Conservation (phyloP, 495 filamentous ascomycete genomes). For the Penicillium coprophilum region DNA sequence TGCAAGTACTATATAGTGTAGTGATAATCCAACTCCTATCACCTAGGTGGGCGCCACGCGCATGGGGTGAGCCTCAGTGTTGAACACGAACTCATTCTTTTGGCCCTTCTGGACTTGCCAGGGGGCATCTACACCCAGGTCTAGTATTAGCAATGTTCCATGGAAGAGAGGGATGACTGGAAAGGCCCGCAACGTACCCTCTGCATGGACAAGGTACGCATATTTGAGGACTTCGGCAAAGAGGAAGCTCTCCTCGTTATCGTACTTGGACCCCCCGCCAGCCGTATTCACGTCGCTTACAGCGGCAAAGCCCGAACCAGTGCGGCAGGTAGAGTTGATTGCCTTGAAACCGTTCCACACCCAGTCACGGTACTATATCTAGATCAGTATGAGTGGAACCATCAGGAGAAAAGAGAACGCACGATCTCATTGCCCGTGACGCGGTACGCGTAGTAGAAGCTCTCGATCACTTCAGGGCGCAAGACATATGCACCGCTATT, state of each 20-base stretch:
- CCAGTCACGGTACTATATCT: constrained; percentile 70
- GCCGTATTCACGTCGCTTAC: constrained; percentile 64
- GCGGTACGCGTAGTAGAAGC: constrained; percentile 84
- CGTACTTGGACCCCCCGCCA: constrained; percentile 59
- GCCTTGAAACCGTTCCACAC: constrained; percentile 77
- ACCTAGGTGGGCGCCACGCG: constrained; percentile 42
- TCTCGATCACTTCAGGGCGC: constrained; percentile 83
- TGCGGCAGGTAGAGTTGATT: constrained; percentile 64
- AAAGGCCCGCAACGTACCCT: constrained; percentile 17
- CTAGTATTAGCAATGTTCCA: constrained; percentile 15
- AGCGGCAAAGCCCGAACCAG: constrained; percentile 64
- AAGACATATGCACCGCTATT: constrained; percentile 61
- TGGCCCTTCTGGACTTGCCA: constrained; percentile 63
- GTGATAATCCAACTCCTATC: not conserved
- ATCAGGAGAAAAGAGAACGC: not conserved
- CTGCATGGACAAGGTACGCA: constrained; percentile 65
- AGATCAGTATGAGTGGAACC: constrained; percentile 13
- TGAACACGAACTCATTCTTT: constrained; percentile 70
- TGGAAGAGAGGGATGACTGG: not conserved
- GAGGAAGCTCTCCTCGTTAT: constrained; percentile 86
- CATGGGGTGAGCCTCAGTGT: constrained; percentile 83
- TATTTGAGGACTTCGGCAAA: constrained; percentile 93
- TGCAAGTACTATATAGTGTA: not conserved
- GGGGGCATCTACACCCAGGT: constrained; percentile 48
- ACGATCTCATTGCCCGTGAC: constrained; percentile 63